These are phyloP conservation scores for Plasmodium sp. DNA, from an alignment of 169 alveolate species.

Conservation along the genomic window DNA sequence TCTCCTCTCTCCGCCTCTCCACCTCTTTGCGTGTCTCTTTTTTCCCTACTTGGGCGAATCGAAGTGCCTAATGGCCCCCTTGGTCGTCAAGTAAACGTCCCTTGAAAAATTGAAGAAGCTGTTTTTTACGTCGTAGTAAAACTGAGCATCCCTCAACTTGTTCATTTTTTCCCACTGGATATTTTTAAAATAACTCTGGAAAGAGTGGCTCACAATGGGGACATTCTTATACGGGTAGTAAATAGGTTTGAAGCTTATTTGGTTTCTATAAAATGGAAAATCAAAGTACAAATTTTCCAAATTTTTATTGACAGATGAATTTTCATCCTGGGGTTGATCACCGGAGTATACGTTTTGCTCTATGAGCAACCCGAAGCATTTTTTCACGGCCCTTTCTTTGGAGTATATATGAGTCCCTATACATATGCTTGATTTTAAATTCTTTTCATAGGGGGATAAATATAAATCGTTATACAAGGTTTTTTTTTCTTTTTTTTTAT, in stretches of 20 bases:
- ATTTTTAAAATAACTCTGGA: slow-evolving; percentile 24
- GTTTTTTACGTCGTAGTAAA: slow-evolving; percentile 53
- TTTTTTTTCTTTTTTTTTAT: slow-evolving; percentile 51
- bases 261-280: slow-evolving; percentile 45
- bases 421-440: slow-evolving; percentile 74
- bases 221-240: slow-evolving; percentile 58
- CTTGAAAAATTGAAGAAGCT: slow-evolving; percentile 50
- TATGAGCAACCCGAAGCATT: slow-evolving; percentile 71
- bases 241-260: slow-evolving; percentile 62
- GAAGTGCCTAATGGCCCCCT: slow-evolving; percentile 57
- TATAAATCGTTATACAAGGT: slow-evolving; percentile 66
- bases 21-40: background rate
- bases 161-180: slow-evolving; percentile 51
- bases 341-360: slow-evolving; percentile 56
- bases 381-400: slow-evolving; percentile 75
- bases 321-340: slow-evolving; percentile 61
- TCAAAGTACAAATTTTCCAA: slow-evolving; percentile 73
- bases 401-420: slow-evolving; percentile 76
- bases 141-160: slow-evolving; percentile 38
- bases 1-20: too few relatives aligned
- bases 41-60: slow-evolving; percentile 73
- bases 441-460: slow-evolving; percentile 72
- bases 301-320: slow-evolving; percentile 51
- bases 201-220: slow-evolving; percentile 31
- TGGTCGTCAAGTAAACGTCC: slow-evolving; percentile 62